Conservation (phyloP, 768 basidiomycete genomes). For the Dentipellis fragilis region DNA sequence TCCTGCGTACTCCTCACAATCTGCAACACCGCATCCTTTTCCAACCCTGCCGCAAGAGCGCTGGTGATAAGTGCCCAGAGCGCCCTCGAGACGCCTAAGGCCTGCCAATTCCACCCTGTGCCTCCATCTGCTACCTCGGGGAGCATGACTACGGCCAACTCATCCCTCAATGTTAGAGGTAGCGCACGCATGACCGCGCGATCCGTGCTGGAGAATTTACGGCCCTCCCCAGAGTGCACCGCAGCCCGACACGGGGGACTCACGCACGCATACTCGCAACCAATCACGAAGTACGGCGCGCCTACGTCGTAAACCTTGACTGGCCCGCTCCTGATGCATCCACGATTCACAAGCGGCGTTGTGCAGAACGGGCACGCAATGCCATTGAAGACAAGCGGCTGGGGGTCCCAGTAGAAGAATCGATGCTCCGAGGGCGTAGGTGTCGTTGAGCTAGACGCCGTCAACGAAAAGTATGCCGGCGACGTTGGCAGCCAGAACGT, state of each 20-base stretch:
- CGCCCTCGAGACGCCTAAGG: constrained; percentile 57
- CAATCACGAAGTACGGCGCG: constrained; percentile 75
- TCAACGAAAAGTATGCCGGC: constrained; percentile 66
- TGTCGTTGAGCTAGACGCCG: constrained; percentile 57
- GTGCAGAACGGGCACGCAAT: constrained; percentile 64
- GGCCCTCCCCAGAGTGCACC: constrained; percentile 35
- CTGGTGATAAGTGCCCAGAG: constrained; percentile 70
- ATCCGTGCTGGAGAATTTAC: constrained; percentile 65
- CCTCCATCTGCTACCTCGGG: constrained; percentile 34
- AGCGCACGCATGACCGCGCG: constrained; percentile 60
- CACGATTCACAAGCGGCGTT: constrained; percentile 50
- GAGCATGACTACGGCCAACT: constrained; percentile 60
- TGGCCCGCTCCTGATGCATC: constrained; percentile 65
- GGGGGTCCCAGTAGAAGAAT: constrained; percentile 85
- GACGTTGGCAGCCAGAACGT: constrained; percentile 81
- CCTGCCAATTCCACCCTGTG: constrained; percentile 71
- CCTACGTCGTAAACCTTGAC: constrained; percentile 74
- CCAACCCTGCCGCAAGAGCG: constrained; percentile 44
- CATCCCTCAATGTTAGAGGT: constrained; percentile 57
- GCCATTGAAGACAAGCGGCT: constrained; percentile 74
- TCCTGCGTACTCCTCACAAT: constrained; percentile 50
- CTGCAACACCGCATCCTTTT: constrained; percentile 50
- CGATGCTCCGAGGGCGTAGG: constrained; percentile 65
- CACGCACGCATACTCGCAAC: constrained; percentile 70
- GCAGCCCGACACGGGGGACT: constrained; percentile 36